phyloP scores from a whole-genome alignment of 2,329 filamentous ascomycete genomes.

The Reticulascus tulasneorum region DNA sequence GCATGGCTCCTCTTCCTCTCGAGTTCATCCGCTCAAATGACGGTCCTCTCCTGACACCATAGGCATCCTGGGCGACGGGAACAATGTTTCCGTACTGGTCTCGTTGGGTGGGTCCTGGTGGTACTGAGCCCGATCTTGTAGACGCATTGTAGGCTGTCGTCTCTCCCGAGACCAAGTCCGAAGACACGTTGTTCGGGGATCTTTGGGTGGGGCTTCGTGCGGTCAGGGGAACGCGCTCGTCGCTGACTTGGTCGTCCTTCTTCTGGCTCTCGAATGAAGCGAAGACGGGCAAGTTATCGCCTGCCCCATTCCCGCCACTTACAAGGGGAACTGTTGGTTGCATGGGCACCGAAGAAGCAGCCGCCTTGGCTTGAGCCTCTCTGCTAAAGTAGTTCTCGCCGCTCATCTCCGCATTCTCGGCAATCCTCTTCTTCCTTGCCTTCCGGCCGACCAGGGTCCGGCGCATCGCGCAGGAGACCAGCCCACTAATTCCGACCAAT shows the following conservation, averaged over 20 bases:
- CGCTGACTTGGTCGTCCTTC: constrained; percentile 57
- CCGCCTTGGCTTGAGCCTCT: constrained; percentile 52
- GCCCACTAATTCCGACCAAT: constrained; percentile 72
- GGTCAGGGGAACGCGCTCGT: constrained; percentile 70
- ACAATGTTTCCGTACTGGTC: constrained; percentile 65
- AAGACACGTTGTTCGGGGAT: constrained; percentile 43
- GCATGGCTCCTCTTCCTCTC: constrained; percentile 48
- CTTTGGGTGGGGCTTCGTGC: constrained; percentile 57
- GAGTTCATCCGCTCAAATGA: constrained; percentile 46
- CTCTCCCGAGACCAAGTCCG: constrained; percentile 31
- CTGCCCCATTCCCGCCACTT: constrained; percentile 49
- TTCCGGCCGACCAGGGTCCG: constrained; percentile 87
- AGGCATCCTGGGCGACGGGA: constrained; percentile 37
- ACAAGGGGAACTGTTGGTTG: constrained; percentile 58
- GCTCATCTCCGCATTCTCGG: constrained; percentile 95
- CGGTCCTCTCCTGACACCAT: constrained; percentile 41
- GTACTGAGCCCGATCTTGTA: constrained; percentile 35
- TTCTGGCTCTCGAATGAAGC: constrained; percentile 66
- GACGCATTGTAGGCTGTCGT: constrained; percentile 24
- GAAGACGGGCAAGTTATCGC: constrained; percentile 50
- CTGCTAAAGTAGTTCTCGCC: constrained; percentile 86
- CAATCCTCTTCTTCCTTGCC: constrained; percentile 86
- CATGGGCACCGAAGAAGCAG: constrained; percentile 34
- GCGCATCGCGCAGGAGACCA: constrained; percentile 93
- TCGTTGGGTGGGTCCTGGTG: constrained; percentile 26